A percentile compares a stretch with the other conserved stretches of the same genome.
These are phyloP conservation scores for Fusarium vanettenii DNA, from an alignment of 2,329 filamentous ascomycete species.

Conservation along the genomic window DNA sequence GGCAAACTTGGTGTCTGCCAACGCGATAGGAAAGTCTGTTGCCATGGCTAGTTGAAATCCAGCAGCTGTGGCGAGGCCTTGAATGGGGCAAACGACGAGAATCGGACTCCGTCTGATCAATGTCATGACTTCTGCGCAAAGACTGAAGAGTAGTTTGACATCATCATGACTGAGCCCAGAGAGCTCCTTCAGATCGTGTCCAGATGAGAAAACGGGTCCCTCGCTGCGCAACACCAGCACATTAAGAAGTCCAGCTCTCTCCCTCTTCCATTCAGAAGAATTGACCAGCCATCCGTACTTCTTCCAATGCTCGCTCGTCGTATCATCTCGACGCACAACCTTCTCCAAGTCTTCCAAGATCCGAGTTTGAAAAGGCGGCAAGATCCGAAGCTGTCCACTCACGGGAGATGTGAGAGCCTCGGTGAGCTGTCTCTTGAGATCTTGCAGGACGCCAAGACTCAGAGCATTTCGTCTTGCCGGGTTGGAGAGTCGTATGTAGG, in stretches of 20 bases:
- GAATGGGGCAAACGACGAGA: conserved; percentile 36
- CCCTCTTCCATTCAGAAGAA: conserved; percentile 33
- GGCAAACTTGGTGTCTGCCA: conserved; percentile 29
- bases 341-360: conserved; percentile 14
- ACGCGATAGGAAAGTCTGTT: conserved; percentile 35
- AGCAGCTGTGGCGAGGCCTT: conserved; percentile 39
- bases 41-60: conserved; percentile 42
- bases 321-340: not conserved
- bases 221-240: conserved; percentile 39
- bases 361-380: conserved; percentile 25
- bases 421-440: conserved; percentile 34
- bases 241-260: conserved; percentile 34
- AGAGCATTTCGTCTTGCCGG: conserved; percentile 38
- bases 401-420: conserved; percentile 22
- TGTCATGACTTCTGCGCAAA: conserved; percentile 39
- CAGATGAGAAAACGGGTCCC: conserved; percentile 38
- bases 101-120: conserved; percentile 38
- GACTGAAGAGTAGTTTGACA: conserved; percentile 28
- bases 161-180: conserved; percentile 8
- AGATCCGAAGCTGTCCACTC: conserved; percentile 14
- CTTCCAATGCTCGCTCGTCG: conserved; percentile 10
- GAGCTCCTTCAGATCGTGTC: conserved; percentile 41
- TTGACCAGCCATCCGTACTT: conserved; percentile 36
- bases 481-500: conserved; percentile 36
- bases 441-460: conserved; percentile 27